Percentiles rank a stretch among this genome's conserved stretches.
These are phyloP conservation scores for Cylindrotheca closterium DNA, from an alignment of 108 stramenopile species.

Conservation along the genomic window DNA sequence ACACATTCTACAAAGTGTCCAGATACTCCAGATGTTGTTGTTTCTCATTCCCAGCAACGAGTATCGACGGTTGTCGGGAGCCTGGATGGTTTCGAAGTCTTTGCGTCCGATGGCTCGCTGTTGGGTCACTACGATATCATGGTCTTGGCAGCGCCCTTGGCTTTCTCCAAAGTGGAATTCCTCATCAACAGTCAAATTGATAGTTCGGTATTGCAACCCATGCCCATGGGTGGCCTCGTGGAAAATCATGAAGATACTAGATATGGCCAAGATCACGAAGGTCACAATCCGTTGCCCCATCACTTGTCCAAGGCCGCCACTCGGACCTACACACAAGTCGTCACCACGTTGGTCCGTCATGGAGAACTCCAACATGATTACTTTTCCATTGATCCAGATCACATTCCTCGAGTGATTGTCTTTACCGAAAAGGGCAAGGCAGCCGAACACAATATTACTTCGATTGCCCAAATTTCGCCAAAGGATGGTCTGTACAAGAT, in stretches of 20 bases:
- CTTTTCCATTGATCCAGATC: conserved; percentile 36
- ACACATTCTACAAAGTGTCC: conserved; percentile 21
- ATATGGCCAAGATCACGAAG: conserved; percentile 41
- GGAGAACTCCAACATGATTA: conserved; percentile 50
- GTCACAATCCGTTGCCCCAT: conserved; percentile 18
- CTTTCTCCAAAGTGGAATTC: conserved; percentile 60
- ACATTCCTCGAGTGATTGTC: conserved; percentile 47
- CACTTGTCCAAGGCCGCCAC: conserved; percentile 47
- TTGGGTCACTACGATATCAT: conserved; percentile 72
- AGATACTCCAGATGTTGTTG: conserved; percentile 29
- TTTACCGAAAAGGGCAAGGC: conserved; percentile 57
- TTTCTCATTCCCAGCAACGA: not conserved
- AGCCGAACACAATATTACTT: conserved; percentile 9
- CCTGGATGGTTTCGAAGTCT: conserved; percentile 32
- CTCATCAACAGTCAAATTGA: conserved; percentile 64
- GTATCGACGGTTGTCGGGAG: conserved; percentile 40
- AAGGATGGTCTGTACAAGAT: conserved; percentile 55
- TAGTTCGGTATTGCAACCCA: conserved; percentile 53
- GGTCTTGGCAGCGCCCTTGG: conserved; percentile 75
- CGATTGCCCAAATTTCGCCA: conserved; percentile 19
- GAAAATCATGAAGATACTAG: conserved; percentile 27
- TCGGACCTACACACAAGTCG: conserved; percentile 66
- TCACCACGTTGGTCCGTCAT: conserved; percentile 69
- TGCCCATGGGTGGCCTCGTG: conserved; percentile 61
- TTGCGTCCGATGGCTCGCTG: conserved; percentile 28